Percentiles rank a stretch among this genome's conserved stretches.
phyloP scores from a whole-genome alignment of 2,329 filamentous ascomycete genomes.

The Stachybotrys elegans region DNA sequence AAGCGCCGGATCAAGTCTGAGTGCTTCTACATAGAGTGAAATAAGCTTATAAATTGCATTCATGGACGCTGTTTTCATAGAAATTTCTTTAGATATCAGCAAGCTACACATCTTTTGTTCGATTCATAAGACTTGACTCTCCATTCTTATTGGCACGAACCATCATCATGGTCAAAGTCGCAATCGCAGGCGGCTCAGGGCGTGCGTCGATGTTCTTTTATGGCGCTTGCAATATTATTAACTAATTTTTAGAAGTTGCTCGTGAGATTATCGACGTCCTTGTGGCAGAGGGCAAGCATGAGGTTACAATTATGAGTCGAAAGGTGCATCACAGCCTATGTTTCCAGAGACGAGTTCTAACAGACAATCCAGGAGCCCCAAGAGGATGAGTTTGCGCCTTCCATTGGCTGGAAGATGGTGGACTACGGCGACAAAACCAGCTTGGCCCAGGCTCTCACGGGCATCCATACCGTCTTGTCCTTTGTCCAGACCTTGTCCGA shows the following conservation, averaged over 20 bases:
- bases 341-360: too few species aligned
- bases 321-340: constrained; percentile 28
- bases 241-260: constrained; percentile 38
- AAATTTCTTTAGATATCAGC: too few species aligned
- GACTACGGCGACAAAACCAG: constrained; percentile 32
- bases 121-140: too few species aligned
- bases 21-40: too few species aligned
- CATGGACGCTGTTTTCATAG: too few species aligned
- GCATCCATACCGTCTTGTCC: constrained; percentile 48
- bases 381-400: constrained; percentile 9
- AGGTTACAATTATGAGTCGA: constrained; percentile 46
- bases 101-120: too few species aligned
- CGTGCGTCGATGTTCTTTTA: constrained; percentile 2
- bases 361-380: background rate
- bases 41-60: too few species aligned
- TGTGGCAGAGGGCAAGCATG: constrained; percentile 41
- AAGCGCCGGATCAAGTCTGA: too few species aligned
- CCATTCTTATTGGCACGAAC: constrained; percentile 10
- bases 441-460: constrained; percentile 33
- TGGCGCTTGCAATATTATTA: background rate
- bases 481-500: constrained; percentile 37
- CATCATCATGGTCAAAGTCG: constrained; percentile 17
- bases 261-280: constrained; percentile 47
- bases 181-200: constrained; percentile 17
- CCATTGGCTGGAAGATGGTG: constrained; percentile 35